These are phyloP conservation scores for Talaromyces marneffei DNA, from an alignment of 2,329 filamentous ascomycete genomes.

Conservation along the genomic window DNA sequence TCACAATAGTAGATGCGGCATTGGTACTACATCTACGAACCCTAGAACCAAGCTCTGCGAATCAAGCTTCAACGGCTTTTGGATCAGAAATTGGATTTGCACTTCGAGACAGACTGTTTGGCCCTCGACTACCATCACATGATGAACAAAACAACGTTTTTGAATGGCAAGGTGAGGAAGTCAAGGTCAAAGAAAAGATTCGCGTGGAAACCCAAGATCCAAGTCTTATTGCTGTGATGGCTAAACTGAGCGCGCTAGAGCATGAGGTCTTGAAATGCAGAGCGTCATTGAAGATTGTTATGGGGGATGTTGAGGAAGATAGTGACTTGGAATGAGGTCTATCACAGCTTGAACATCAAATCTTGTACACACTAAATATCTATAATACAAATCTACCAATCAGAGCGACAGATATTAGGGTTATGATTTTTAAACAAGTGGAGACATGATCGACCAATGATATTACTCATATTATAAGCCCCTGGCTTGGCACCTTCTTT, in stretches of 20 bases:
- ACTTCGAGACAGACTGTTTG: constrained; percentile 52
- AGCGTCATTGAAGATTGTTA: constrained; percentile 68
- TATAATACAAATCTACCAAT: constrained; percentile 2
- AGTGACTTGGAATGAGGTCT: constrained; percentile 18
- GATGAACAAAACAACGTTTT: constrained; percentile 78
- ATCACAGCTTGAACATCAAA: neutral
- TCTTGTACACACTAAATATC: neutral
- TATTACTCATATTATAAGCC: neutral
- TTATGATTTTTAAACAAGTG: neutral
- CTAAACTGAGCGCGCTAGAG: constrained; percentile 73
- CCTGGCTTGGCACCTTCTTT: constrained; percentile 8
- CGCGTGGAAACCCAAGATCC: constrained; percentile 85
- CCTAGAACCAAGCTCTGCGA: constrained; percentile 58
- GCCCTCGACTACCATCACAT: constrained; percentile 55
- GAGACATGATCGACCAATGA: neutral
- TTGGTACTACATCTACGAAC: constrained; percentile 65
- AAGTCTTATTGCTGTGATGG: constrained; percentile 72
- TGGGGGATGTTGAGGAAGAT: constrained; percentile 56
- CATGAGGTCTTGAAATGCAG: constrained; percentile 65
- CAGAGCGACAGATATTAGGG: neutral
- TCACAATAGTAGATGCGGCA: constrained; percentile 63
- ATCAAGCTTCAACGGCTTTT: constrained; percentile 59
- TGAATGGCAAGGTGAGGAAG: constrained; percentile 62
- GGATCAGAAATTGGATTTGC: constrained; percentile 63
- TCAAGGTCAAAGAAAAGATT: constrained; percentile 84